phyloP scores from a whole-genome alignment of 2,329 filamentous ascomycete species.

The Dothideomycetes sp. region DNA sequence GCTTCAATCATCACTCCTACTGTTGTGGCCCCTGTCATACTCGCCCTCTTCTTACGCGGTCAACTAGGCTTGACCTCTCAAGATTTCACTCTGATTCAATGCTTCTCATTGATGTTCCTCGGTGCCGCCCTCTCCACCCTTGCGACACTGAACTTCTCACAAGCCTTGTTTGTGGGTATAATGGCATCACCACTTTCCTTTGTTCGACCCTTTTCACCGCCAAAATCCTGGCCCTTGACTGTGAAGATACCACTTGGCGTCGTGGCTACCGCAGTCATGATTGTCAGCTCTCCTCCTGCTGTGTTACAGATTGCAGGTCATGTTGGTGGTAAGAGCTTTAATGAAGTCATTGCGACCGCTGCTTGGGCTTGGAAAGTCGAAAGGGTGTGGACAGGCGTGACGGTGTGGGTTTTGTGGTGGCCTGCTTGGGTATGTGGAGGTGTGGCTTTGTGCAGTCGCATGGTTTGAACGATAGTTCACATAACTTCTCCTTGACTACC shows the following conservation, averaged over 20 bases:
- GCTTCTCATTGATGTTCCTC: constrained; percentile 82
- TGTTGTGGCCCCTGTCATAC: constrained; percentile 22
- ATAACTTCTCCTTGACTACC: too few species aligned
- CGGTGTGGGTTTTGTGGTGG: constrained; percentile 17
- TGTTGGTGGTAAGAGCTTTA: constrained; percentile 9
- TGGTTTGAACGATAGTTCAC: background rate
- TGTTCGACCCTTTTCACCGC: constrained; percentile 32
- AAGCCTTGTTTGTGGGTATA: constrained; percentile 76
- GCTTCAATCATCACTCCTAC: constrained; percentile 10
- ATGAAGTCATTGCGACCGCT: constrained; percentile 14
- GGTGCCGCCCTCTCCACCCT: constrained; percentile 88
- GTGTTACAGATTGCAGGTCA: constrained; percentile 12
- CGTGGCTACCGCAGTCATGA: constrained; percentile 8
- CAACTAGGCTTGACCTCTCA: constrained; percentile 49
- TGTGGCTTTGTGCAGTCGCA: constrained; percentile 13
- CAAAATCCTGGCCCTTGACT: constrained; percentile 2
- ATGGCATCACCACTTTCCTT: constrained; percentile 74
- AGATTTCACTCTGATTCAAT: constrained; percentile 72
- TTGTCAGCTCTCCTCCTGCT: constrained; percentile 13
- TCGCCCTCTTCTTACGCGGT: constrained; percentile 23
- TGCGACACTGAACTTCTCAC: constrained; percentile 90
- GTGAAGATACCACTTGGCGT: constrained; percentile 6
- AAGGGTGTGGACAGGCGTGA: constrained; percentile 16
- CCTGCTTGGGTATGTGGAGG: constrained; percentile 17
- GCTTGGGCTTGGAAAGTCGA: constrained; percentile 17